Conservation (phyloP, 2,329 filamentous ascomycete genomes). For the Botryosphaeria dothidea region DNA sequence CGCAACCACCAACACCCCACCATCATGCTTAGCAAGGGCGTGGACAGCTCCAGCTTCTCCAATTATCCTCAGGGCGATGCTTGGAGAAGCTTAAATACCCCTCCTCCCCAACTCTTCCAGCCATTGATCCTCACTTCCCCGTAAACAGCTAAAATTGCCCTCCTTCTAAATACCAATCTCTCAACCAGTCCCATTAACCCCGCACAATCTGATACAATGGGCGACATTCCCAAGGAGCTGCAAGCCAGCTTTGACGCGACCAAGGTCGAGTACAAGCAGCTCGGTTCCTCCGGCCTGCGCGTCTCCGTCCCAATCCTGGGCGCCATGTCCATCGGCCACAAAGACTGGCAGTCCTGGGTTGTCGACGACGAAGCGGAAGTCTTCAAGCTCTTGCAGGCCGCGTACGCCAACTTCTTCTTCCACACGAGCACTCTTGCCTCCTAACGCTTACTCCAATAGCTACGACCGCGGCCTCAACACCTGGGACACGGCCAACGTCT, state of each 20-base stretch:
- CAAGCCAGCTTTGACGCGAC: slow-evolving; percentile 21
- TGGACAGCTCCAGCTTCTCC: neutral
- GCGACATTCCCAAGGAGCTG: neutral
- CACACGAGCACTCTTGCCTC: neutral
- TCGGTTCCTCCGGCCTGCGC: slow-evolving; percentile 57
- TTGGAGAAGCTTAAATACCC: neutral
- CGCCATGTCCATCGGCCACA: slow-evolving; percentile 52
- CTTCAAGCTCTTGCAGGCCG: neutral
- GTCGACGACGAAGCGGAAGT: slow-evolving; percentile 32
- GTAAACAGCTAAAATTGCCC: too few species aligned
- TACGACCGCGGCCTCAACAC: slow-evolving; percentile 45
- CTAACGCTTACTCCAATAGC: slow-evolving; percentile 27
- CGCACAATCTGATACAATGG: neutral
- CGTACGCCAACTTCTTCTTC: neutral
- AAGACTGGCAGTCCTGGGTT: slow-evolving; percentile 46
- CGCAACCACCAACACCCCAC: neutral
- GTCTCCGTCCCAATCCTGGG: slow-evolving; percentile 60
- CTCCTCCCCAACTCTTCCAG: neutral
- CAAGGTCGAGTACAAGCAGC: slow-evolving; percentile 41
- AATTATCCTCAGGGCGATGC: neutral
- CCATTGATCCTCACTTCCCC: too few species aligned
- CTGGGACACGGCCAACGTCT: slow-evolving; percentile 28
- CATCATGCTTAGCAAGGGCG: neutral
- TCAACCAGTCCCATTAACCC: neutral
- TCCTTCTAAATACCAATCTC: neutral